Conservation (phyloP, 306 rosid species). For the Lathyrus oleraceus region DNA sequence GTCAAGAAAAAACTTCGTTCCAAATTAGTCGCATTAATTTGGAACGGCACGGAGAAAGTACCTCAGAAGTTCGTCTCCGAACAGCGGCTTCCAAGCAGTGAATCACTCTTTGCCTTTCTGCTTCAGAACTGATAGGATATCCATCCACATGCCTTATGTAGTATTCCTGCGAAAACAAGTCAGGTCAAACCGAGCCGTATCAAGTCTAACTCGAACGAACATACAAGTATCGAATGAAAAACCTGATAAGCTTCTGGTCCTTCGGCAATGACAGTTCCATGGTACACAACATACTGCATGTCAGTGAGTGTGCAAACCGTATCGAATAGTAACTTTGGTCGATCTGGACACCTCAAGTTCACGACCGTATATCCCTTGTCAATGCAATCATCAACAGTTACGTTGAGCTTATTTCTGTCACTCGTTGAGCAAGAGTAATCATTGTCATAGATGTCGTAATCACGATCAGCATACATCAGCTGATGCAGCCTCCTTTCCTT, state of each 20-base stretch:
- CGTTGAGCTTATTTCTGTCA: slow-evolving; percentile 60
- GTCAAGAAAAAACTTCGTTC: not conserved
- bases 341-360: slow-evolving; percentile 86
- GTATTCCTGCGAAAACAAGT: slow-evolving; percentile 60
- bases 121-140: slow-evolving; percentile 81
- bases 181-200: no score
- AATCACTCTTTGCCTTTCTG: slow-evolving; percentile 91
- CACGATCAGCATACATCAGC: slow-evolving; percentile 98
- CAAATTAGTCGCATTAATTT: not conserved
- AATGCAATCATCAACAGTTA: slow-evolving; percentile 66
- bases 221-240: not conserved
- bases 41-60: slow-evolving; percentile 22
- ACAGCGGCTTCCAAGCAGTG: slow-evolving; percentile 96
- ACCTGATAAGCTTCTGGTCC: slow-evolving; percentile 97
- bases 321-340: slow-evolving; percentile 85
- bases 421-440: slow-evolving; percentile 52
- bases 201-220: no score
- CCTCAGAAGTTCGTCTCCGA: slow-evolving; percentile 85
- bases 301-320: slow-evolving; percentile 89
- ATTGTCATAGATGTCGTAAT: slow-evolving; percentile 57
- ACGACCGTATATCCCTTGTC: slow-evolving; percentile 96
- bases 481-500: slow-evolving; percentile 98
- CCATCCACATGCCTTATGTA: slow-evolving; percentile 91
- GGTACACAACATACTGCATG: slow-evolving; percentile 95
- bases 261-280: slow-evolving; percentile 86